Evolutionary conservation across 176 grass and related monocot genomes (phyloP).

Genomic region (Dactylis glomerata): DNA sequence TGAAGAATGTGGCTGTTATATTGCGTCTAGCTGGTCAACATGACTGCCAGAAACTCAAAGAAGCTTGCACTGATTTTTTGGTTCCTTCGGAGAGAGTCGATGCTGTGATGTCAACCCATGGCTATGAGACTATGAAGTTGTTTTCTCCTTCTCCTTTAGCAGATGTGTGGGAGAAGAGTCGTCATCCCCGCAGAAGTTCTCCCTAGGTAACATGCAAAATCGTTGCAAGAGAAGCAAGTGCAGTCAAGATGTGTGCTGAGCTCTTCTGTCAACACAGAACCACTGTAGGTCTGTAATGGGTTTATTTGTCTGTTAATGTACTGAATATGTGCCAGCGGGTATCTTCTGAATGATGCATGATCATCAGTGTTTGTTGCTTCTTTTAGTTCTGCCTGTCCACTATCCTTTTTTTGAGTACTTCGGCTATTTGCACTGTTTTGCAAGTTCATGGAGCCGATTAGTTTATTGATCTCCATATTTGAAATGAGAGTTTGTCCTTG

Average conservation of each 20-base stretch:
- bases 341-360: neutral
- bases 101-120: neutral
- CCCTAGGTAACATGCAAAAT: neutral
- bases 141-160: constrained; percentile 15
- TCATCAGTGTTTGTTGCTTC: neutral
- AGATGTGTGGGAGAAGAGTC: constrained; percentile 21
- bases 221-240: neutral
- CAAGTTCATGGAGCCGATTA: neutral
- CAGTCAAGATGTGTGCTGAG: neutral
- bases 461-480: neutral
- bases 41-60: constrained; percentile 2
- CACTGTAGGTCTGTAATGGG: neutral
- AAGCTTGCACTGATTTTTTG: constrained; percentile 12
- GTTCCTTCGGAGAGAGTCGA: constrained; percentile 6
- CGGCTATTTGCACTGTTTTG: neutral
- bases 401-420: neutral
- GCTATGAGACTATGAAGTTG: neutral
- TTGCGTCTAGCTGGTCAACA: constrained; percentile 3
- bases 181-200: neutral
- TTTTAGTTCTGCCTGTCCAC: neutral
- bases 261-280: neutral
- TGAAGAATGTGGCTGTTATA: constrained; percentile 6
- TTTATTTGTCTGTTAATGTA: neutral
- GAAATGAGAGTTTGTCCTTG: neutral
- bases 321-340: neutral